Conservation (phyloP, 805 yeast species). For the Cyberlindnera mississippiensis region DNA sequence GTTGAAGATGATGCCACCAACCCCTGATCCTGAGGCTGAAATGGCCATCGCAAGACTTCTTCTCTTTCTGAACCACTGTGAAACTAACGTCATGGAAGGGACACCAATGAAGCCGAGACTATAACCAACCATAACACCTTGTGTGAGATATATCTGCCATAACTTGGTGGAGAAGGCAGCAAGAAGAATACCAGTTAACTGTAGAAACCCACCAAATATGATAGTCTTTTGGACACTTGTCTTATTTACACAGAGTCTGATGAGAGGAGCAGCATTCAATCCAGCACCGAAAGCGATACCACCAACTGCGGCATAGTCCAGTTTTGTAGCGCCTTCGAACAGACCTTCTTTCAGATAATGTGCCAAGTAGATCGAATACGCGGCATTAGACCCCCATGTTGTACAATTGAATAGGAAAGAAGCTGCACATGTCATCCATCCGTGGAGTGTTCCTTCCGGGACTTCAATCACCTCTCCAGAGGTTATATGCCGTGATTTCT, state of each 20-base stretch:
- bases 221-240: slow-evolving; percentile 43
- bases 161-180: slow-evolving; percentile 55
- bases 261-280: slow-evolving; percentile 56
- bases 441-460: slow-evolving; percentile 27
- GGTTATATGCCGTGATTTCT: slow-evolving; percentile 1
- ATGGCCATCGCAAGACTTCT: slow-evolving; percentile 47
- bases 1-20: slow-evolving; percentile 42
- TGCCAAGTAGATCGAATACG: slow-evolving; percentile 58
- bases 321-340: slow-evolving; percentile 50
- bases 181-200: slow-evolving; percentile 52
- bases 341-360: slow-evolving; percentile 46
- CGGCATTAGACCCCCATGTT: slow-evolving; percentile 29
- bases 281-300: slow-evolving; percentile 60
- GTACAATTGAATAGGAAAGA: slow-evolving; percentile 24
- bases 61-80: slow-evolving; percentile 66
- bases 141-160: slow-evolving; percentile 67
- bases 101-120: slow-evolving; percentile 50
- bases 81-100: slow-evolving; percentile 56
- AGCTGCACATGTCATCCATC: slow-evolving; percentile 25
- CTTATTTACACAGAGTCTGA: slow-evolving; percentile 17
- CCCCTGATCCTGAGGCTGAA: slow-evolving; percentile 39
- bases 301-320: slow-evolving; percentile 64
- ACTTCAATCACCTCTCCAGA: slow-evolving; percentile 16
- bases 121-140: slow-evolving; percentile 59
- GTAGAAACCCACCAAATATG: slow-evolving; percentile 45